Conservation (phyloP, 805 yeast genomes). For the Zygosaccharomyces bisporus region DNA sequence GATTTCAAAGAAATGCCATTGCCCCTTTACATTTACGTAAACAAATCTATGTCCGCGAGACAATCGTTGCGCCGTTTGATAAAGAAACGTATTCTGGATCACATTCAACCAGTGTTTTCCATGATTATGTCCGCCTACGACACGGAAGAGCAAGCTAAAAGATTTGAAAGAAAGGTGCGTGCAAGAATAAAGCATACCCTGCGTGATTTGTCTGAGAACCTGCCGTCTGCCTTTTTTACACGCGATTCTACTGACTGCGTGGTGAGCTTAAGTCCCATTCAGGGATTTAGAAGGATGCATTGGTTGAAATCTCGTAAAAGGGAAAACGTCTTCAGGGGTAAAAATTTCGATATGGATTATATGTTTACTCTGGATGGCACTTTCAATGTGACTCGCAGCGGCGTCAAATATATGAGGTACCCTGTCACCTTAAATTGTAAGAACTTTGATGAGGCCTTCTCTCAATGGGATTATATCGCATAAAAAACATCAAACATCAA, state of each 20-base stretch:
- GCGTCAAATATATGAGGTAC: slow-evolving; percentile 27
- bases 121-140: slow-evolving; percentile 21
- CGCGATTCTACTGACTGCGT: slow-evolving; percentile 29
- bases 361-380: slow-evolving; percentile 18
- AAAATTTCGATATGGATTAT: slow-evolving; percentile 25
- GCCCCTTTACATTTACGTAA: slow-evolving; percentile 30
- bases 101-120: slow-evolving; percentile 25
- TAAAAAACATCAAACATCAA: slow-evolving; percentile 1
- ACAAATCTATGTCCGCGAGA: slow-evolving; percentile 19
- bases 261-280: slow-evolving; percentile 26
- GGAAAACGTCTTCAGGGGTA: slow-evolving; percentile 23
- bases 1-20: slow-evolving; percentile 19
- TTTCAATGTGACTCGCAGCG: slow-evolving; percentile 26
- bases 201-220: slow-evolving; percentile 16
- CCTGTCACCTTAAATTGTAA: slow-evolving; percentile 27
- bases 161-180: slow-evolving; percentile 19
- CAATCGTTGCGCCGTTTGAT: slow-evolving; percentile 21
- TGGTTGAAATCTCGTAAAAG: slow-evolving; percentile 35
- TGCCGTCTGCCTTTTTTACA: slow-evolving; percentile 27
- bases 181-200: slow-evolving; percentile 15
- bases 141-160: slow-evolving; percentile 15
- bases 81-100: slow-evolving; percentile 21
- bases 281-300: slow-evolving; percentile 33
- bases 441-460: slow-evolving; percentile 27
- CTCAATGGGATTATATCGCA: slow-evolving; percentile 29